phyloP scores from a whole-genome alignment of 495 filamentous ascomycete genomes.

The Monascus purpureus region DNA sequence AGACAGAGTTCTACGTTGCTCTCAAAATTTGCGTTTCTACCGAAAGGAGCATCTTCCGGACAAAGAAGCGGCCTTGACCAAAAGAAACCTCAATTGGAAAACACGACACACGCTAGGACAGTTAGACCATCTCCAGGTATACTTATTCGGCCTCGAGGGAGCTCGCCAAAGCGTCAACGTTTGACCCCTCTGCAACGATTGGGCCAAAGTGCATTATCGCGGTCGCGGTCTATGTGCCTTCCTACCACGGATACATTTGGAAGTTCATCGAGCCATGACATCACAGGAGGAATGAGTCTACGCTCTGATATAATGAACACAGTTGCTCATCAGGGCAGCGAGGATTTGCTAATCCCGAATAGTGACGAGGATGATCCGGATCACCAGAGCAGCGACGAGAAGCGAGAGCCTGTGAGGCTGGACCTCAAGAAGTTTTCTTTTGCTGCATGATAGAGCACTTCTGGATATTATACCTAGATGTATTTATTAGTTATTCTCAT shows the following conservation, averaged over 20 bases:
- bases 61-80: background rate
- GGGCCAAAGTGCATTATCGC: slow-evolving; percentile 29
- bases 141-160: slow-evolving; percentile 2
- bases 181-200: slow-evolving; percentile 35
- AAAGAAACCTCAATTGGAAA: slow-evolving; percentile 1
- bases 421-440: slow-evolving; percentile 44
- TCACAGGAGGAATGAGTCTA: background rate
- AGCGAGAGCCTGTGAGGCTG: slow-evolving; percentile 11
- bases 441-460: slow-evolving; percentile 14
- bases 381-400: slow-evolving; percentile 7
- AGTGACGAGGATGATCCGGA: slow-evolving; percentile 49
- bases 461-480: background rate
- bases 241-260: slow-evolving; percentile 3
- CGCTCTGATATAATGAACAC: background rate
- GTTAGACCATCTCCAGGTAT: slow-evolving; percentile 4
- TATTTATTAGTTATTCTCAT: background rate
- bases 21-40: slow-evolving; percentile 21
- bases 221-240: slow-evolving; percentile 25
- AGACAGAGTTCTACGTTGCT: slow-evolving; percentile 22
- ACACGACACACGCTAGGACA: background rate
- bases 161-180: slow-evolving; percentile 12
- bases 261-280: background rate
- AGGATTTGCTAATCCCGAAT: slow-evolving; percentile 59
- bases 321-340: slow-evolving; percentile 41
- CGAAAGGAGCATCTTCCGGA: slow-evolving; percentile 2